Base-by-base conservation (phyloP, 768 basidiomycete genomes). In the Cystoderma amianthinum region DNA sequence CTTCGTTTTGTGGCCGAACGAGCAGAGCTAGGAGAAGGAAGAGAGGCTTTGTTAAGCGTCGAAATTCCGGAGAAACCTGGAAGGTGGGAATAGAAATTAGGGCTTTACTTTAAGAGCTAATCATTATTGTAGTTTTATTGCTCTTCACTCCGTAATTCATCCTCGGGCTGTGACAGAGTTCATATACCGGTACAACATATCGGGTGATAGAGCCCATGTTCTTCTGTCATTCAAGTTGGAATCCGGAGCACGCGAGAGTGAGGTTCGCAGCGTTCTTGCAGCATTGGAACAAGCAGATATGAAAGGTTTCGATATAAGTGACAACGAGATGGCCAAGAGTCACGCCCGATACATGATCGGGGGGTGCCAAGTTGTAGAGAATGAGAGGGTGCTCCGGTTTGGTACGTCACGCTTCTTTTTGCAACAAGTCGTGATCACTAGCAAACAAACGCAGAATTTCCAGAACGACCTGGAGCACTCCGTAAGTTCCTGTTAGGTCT, bases 1-100 rank as follows among this genome's bases (percentile, higher is more conserved):
- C 63, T 99, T 35, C 80, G 96, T 7, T 99, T 98, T 57, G 94
- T 99, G n/a, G 88, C 96, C 15, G 96, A 99, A 59, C 92, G 96
- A 43, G 96, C 96, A 2, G 93, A 97, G 60, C 72, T 98, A 15
- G 96, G 96, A 47, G 96, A 99, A 62, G 85, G 95, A 9, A 76
- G 86, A 39, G 96, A 99, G 63, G 96, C 87, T 0, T 71, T 98
- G 35, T 72, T 98, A 49, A 88, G 87, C 53, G 88, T 97, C n/a
- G 85, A 89, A 53, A 85, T 98, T 40, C 93, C 96, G 17, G 96
- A 99, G 59, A 71, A 64, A 44, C 88, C 92, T 3, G 96, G 96
- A 65, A 89, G 85, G 94, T 83, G 57, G 49, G 76, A 61, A 5
- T 18, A 15, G 24, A 21, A 9, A 12, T 25, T 22, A 11, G 18